Evolutionary conservation across 2,329 filamentous ascomycete genomes (phyloP).

Genomic region (Fusarium tuaranense): DNA sequence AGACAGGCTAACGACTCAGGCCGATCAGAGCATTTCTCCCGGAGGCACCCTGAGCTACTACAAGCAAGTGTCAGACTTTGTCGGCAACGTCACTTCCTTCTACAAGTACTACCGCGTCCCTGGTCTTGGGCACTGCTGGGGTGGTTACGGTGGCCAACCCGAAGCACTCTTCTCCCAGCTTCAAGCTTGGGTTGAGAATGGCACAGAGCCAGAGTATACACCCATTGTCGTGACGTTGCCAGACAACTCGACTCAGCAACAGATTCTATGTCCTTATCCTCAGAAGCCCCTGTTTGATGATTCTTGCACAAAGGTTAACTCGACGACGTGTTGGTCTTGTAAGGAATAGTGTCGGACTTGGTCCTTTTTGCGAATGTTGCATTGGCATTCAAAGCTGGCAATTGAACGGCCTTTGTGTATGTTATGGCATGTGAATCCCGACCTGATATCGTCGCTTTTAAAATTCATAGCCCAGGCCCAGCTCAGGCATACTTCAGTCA

Average conservation of each 20-base stretch:
- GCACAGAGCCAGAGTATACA: constrained; percentile 7
- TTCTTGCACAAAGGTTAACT: background rate
- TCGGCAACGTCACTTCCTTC: background rate
- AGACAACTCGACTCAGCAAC: constrained; percentile 6
- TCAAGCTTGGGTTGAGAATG: constrained; percentile 23
- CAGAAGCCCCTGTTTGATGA: constrained; percentile 2
- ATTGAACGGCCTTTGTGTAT: background rate
- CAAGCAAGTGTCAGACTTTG: background rate
- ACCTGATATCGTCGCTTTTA: too few relatives aligned
- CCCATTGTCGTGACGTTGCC: background rate
- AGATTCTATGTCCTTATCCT: constrained; percentile 19
- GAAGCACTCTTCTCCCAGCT: constrained; percentile 9
- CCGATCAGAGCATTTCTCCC: constrained; percentile 5
- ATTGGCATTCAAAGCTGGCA: background rate
- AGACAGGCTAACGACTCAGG: background rate
- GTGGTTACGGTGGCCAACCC: constrained; percentile 4
- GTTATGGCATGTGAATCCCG: background rate
- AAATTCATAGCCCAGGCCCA: too few relatives aligned
- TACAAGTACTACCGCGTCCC: constrained; percentile 20
- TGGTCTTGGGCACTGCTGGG: constrained; percentile 18
- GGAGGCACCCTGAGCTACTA: constrained; percentile 5
- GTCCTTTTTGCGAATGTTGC: background rate
- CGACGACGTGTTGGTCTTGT: constrained; percentile 6
- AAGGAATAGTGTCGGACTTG: background rate
- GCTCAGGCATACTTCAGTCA: too few relatives aligned